phyloP scores from a whole-genome alignment of 352 stramenopile species.

The Phytophthora crassamura region DNA sequence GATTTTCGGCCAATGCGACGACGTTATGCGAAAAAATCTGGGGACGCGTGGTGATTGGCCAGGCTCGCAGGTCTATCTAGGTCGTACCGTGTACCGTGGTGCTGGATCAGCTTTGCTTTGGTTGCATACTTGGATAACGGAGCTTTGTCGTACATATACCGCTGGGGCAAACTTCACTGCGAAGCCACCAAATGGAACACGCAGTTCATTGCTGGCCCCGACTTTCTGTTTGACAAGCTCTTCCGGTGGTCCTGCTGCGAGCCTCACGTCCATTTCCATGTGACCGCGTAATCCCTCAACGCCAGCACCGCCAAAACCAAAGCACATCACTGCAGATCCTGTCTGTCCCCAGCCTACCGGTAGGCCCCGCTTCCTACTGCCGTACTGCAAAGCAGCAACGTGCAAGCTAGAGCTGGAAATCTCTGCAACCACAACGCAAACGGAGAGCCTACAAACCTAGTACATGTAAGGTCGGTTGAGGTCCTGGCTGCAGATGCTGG shows the following conservation, averaged over 20 bases:
- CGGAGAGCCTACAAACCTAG: constrained; percentile 17
- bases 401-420: no score
- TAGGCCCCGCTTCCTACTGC: no score
- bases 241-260: constrained; percentile 15
- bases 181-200: no score
- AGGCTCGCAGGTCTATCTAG: constrained; percentile 1
- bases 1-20: constrained; percentile 15
- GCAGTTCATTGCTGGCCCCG: no score
- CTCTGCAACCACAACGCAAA: no score
- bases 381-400: no score
- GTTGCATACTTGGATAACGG: constrained; percentile 7
- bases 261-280: constrained; percentile 19
- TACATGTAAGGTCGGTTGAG: no score
- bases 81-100: background rate
- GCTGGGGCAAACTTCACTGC: no score
- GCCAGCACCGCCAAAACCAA: constrained; percentile 12
- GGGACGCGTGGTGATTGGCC: background rate
- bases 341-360: no score
- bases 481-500: no score
- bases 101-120: background rate
- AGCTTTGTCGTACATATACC: no score
- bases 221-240: background rate
- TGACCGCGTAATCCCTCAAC: constrained; percentile 6
- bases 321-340: no score
- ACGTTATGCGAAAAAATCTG: constrained; percentile 10